Evolutionary conservation across 1,284 basidiomycete genomes (phyloP).

Genomic region (Erythrobasidium hasegawianum): DNA sequence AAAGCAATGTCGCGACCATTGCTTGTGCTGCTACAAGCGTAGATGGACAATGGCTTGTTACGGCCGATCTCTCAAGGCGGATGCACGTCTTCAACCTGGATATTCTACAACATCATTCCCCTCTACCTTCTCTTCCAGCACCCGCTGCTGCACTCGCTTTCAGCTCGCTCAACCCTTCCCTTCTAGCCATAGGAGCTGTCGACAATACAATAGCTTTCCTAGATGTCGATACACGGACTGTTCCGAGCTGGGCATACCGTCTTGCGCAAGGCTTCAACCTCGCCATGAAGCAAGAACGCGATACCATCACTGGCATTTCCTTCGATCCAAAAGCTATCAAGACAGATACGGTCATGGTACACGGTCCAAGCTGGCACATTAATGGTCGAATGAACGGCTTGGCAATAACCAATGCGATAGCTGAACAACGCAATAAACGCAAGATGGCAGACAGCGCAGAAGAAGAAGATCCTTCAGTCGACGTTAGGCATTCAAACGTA

Average conservation of each 20-base stretch:
- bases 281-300: slow-evolving; percentile 61
- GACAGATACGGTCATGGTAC: slow-evolving; percentile 58
- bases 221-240: slow-evolving; percentile 73
- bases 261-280: slow-evolving; percentile 55
- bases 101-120: slow-evolving; percentile 63
- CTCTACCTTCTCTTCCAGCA: slow-evolving; percentile 56
- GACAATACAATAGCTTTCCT: slow-evolving; percentile 75
- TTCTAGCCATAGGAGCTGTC: slow-evolving; percentile 38
- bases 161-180: slow-evolving; percentile 38
- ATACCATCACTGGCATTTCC: slow-evolving; percentile 66
- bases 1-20: slow-evolving; percentile 49
- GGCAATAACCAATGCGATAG: not conserved
- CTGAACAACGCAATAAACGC: slow-evolving; percentile 13
- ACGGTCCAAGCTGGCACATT: slow-evolving; percentile 65
- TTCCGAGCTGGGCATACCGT: slow-evolving; percentile 67
- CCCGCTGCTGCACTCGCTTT: slow-evolving; percentile 53
- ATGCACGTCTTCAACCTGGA: slow-evolving; percentile 88
- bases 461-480: slow-evolving; percentile 51
- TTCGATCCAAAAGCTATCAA: slow-evolving; percentile 56
- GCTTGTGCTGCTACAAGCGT: slow-evolving; percentile 67
- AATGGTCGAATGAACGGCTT: slow-evolving; percentile 45
- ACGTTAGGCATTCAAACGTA: not conserved
- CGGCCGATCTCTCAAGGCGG: slow-evolving; percentile 68
- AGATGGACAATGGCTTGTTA: slow-evolving; percentile 90
- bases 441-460: slow-evolving; percentile 47